Evolutionary conservation across 495 filamentous ascomycete species (phyloP), one percentile per base, ranked within the genome.

Genomic region (Podospora didyma): DNA sequence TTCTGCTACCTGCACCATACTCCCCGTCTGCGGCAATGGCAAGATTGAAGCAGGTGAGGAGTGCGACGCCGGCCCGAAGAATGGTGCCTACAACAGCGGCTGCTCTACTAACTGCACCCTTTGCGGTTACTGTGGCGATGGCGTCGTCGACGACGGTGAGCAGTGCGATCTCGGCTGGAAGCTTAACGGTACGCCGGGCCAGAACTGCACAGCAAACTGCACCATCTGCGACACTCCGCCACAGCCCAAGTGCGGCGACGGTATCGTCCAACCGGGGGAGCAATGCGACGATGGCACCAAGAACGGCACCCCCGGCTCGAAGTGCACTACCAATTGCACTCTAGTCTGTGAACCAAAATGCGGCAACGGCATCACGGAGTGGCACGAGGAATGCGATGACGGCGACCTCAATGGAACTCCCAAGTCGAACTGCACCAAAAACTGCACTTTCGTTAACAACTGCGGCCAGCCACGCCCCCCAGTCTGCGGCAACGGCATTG

Each of bases 61-160:
- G 42, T 63, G 61, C 26, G 61, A 63, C 31, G 61, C 57, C 17
- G 61, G 61, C 21, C 45, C 49, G 3, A 23, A 4, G 11, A 63
- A 63, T 31, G 61, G 61, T 1, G 56, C 53, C 26, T 51, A 62
- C 52, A 52, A 57, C 47, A 59, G 53, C 46, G 56, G 57, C 21
- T 63, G 61, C 46, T 49, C 61, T 9, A 47, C 34, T 9, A 52
- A 60, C 23, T 63, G 61, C 53, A 57, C 44, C 1, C 19, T 63
- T 34, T 63, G 61, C 54, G 61, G 54, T 37, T 63, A 60, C 57
- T 63, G 61, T 42, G 61, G 61, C 39, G 61, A 63, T 14, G 61
- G 61, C 16, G 45, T 54, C 22, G 50, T 60, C 24, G 57, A 63
- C 42, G 9, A 54, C 16, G 17, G 48, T 11, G 61, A 63, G 37